These are phyloP conservation scores for Hura crepitans DNA, from an alignment of 441 rosid genomes.

Conservation along the genomic window DNA sequence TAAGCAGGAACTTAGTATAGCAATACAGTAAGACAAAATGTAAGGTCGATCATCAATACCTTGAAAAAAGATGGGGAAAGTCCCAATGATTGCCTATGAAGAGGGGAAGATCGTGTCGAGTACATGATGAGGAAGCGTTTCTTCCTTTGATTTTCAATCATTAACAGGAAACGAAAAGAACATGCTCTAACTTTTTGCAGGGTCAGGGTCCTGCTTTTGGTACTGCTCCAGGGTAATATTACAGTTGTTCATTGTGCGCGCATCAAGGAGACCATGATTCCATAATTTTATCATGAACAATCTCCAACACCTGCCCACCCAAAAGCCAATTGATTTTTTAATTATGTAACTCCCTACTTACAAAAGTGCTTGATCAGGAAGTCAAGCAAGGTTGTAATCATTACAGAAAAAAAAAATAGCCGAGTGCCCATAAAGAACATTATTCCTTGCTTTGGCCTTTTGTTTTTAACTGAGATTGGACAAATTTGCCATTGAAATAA, in stretches of 20 bases:
- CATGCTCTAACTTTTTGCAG: slow-evolving; percentile 31
- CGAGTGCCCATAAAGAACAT: too few relatives aligned
- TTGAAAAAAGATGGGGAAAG: not conserved
- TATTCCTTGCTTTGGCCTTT: not conserved
- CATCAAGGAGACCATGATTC: slow-evolving; percentile 99
- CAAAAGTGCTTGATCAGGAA: not conserved
- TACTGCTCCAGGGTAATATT: slow-evolving; percentile 56
- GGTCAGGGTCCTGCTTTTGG: slow-evolving; percentile 41
- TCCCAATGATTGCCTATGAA: not conserved
- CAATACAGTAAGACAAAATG: not conserved
- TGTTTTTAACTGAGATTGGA: not conserved
- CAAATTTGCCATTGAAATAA: not conserved
- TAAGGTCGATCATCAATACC: not conserved
- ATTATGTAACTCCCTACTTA: not conserved
- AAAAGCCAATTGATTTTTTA: not conserved
- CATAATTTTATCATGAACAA: slow-evolving; percentile 86
- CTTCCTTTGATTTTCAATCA: not conserved
- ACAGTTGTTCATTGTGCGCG: slow-evolving; percentile 81
- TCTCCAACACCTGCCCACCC: slow-evolving; percentile 86
- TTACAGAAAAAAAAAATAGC: not conserved
- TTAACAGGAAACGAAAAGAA: not conserved
- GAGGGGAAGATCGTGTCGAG: not conserved
- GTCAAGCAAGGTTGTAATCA: not conserved
- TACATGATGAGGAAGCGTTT: not conserved
- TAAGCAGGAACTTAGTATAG: not conserved